Evolutionary conservation across 2,329 filamentous ascomycete species (phyloP).

Genomic region (Trichoderma sp.): DNA sequence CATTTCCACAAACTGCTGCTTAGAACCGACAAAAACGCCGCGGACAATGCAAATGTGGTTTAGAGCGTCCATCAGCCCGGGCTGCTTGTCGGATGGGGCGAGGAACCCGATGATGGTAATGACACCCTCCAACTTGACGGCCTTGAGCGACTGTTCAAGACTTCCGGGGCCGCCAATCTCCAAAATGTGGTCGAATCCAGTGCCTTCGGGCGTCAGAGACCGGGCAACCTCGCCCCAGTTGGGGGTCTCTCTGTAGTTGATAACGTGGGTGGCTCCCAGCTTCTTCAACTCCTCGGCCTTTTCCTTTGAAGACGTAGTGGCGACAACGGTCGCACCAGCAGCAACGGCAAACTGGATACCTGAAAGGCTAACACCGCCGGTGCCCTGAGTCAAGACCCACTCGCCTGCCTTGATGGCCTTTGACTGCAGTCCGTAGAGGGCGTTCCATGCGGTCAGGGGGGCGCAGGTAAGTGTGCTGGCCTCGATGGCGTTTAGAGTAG

Average conservation of each 20-base stretch:
- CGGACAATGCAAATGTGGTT: conserved; percentile 38
- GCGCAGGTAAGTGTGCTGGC: conserved; percentile 56
- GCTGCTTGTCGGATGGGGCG: conserved; percentile 19
- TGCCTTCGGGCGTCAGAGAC: conserved; percentile 39
- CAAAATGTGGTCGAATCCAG: conserved; percentile 49
- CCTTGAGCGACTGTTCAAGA: conserved; percentile 46
- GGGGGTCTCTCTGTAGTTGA: conserved; percentile 48
- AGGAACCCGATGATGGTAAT: conserved; percentile 43
- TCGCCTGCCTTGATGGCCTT: conserved; percentile 39
- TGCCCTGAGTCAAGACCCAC: conserved; percentile 48
- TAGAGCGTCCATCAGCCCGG: conserved; percentile 5
- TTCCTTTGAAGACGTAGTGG: conserved; percentile 45
- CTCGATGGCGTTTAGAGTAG: conserved; percentile 51
- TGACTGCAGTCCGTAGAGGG: conserved; percentile 53
- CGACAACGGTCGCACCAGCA: conserved; percentile 47
- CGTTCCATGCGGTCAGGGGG: conserved; percentile 61
- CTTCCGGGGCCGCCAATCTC: conserved; percentile 48
- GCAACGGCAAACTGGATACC: conserved; percentile 49
- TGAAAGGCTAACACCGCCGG: conserved; percentile 49
- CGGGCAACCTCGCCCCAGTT: conserved; percentile 48
- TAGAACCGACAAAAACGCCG: conserved; percentile 46
- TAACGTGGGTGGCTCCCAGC: conserved; percentile 48
- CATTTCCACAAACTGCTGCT: conserved; percentile 50
- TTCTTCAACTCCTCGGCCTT: conserved; percentile 44
- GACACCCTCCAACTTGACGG: conserved; percentile 47